Base-by-base conservation (phyloP, 495 filamentous ascomycete species). In the Penicillium simplicissimum region DNA sequence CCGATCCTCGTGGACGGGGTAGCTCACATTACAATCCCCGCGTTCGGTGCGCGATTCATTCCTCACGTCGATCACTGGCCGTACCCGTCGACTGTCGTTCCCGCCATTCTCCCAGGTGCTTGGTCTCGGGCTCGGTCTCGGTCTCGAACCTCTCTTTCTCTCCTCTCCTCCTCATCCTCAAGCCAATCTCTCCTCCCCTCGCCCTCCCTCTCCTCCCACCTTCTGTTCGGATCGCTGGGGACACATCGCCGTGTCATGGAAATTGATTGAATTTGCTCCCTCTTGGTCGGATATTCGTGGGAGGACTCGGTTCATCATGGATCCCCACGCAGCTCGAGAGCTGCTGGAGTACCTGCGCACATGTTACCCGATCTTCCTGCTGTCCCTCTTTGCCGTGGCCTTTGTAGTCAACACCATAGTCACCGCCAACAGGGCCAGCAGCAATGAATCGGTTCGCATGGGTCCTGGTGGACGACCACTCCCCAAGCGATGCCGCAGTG, bases 401-500 rank as follows among this genome's bases (percentile, higher is more conserved):
- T 90, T 91, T 70, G 78, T 87, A 14, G 73, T 78, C 64, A 84
- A 84, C 70, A 86, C 87, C 52, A 82, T 91, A 45, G 52, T 81
- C 59, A 77, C 80, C 15, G 81, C 85, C n/a, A 75, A 69, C 42
- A 73, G 79, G 63, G 65, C 73, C 56, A 72, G 74, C 64, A 61
- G 72, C 61, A 57, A 78, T 72, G 72, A 51, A 51, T 70, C 67
- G 34, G 66, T 66, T 45, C 70, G 65, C 34, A 77, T 76, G 5
- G 91, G 92, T 14, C 93, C 92, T 0, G 91, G 90, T 37, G 93
- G 92, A 55, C 91, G 93, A 70, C 90, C 90, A 15, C 78, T 96
- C 23, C 91, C 93, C 35, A 80, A 80, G 62, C 78, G 80, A 55
- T 69, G 71, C 67, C 74, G 78, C 70, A 78, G 72, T 67, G 66